These are phyloP conservation scores for Chrysoporthe puriensis DNA, from an alignment of 2,329 filamentous ascomycete species.

Conservation along the genomic window DNA sequence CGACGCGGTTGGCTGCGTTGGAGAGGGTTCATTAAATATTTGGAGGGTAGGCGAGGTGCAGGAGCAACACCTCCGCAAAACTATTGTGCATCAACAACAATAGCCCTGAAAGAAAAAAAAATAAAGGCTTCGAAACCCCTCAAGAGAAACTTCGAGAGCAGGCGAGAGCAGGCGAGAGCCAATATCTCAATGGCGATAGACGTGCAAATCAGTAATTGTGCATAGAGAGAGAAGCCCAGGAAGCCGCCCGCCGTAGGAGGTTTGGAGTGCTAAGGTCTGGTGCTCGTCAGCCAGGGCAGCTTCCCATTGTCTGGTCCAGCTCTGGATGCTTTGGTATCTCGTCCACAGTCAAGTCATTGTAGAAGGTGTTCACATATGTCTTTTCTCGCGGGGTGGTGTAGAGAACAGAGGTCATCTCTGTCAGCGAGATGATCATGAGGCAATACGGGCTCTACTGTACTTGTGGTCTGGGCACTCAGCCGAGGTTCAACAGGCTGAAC, in stretches of 20 bases:
- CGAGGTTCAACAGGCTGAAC: conserved; percentile 3
- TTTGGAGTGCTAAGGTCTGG: background rate
- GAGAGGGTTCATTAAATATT: too few species aligned
- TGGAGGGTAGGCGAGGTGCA: background rate
- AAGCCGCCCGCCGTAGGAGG: background rate
- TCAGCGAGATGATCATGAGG: background rate
- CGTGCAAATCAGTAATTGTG: background rate
- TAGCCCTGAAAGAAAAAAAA: background rate
- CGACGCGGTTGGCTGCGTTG: background rate
- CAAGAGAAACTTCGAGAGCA: background rate
- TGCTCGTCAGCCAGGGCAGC: background rate
- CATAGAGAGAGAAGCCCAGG: background rate
- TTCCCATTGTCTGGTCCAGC: background rate
- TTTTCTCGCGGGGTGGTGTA: background rate
- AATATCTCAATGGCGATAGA: background rate
- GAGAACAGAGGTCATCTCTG: background rate
- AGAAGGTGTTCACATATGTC: background rate
- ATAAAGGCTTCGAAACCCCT: background rate
- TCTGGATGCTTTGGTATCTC: background rate
- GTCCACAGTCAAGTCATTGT: background rate
- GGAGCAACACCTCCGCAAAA: background rate
- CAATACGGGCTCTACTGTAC: background rate
- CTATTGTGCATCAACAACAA: background rate
- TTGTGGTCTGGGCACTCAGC: background rate
- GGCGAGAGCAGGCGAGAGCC: background rate